Base-by-base conservation (phyloP, 2,329 filamentous ascomycete genomes). In the Dothideomycetes sp. region DNA sequence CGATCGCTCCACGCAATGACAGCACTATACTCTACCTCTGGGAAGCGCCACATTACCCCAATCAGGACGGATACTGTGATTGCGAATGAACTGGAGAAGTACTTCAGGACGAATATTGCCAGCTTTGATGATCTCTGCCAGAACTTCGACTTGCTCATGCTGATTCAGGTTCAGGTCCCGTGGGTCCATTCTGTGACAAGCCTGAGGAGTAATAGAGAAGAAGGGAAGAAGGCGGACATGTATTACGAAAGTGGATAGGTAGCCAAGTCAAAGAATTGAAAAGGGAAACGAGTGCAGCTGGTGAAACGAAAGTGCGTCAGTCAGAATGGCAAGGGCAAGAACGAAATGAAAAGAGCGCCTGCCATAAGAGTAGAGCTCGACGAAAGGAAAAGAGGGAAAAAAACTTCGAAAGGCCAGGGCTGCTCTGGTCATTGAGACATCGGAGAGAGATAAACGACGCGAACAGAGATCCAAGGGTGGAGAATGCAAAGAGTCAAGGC, bases 51-150 rank as follows among this genome's bases (percentile, higher is more conserved):
- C 67, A 41, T 71, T 62, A 39, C 62, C 61, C 69, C 69, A 73
- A 50, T 58, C 58, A 42, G 67, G 68, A 49, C 61, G 58, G 46
- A 68, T 57, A 47, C 62, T 60, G 44, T 54, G 50, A 38, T 66
- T 62, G 46, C 60, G 58, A 47, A 72, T 61, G 47, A 68, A 55
- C 42, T 62, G 55, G 47, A 66, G 60, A 42, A 70, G 57, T 31
- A 60, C 54, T 47, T 61, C 58, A 33, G 65, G 62, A 29, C 64
- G 58, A 41, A 70, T 58, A 30, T 60, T 56, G 43, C 63, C 61
- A 29, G 59, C 60, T 53, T 70, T 74, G 49, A 74, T 59, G 47
- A 70, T 65, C 53, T 74, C 70, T 50, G 69, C 64, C 48, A 74
- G 62, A 43, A 74, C 55, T 33, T 57, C 55, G 44, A 60, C 56